Evolutionary conservation across 331 rosid species (phyloP), one percentile per base, ranked within the genome.

Genomic region (Cydonia oblonga): DNA sequence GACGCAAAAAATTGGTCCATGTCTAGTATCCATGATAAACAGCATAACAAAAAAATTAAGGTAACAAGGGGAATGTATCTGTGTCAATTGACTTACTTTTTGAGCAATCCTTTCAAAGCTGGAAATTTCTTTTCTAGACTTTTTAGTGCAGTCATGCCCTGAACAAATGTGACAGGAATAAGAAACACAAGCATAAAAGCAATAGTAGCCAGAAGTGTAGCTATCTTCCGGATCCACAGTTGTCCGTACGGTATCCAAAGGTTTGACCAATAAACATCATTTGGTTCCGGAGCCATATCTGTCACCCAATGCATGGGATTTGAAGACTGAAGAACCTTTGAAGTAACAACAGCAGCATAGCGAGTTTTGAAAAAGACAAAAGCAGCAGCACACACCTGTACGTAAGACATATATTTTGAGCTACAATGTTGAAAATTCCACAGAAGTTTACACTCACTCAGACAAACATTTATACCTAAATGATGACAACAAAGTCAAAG

Each of bases 281-380:
- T 73, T 49, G 99, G 99, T 33, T 88, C 97, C 5, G 99, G 99
- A 76, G 99, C 99, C 75, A 65, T 65, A 69, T 85, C 84, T 67
- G 97, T 89, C 73, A 89, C 97, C 97, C 96, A 95, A 73, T 70
- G 68, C 99, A 95, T 88, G 51, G 99, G 99, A 90, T 95, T 90
- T 79, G 97, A 67, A 38, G 97, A 83, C 75, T 91, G 99, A 86
- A 91, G 96, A 88, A 79, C 81, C 78, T 67, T 80, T 23, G 96
- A 81, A 76, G 88, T 87, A 70, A 85, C 72, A 73, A 72, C 69
- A 49, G 99, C 96, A 78, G 89, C 96, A 78, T 84, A 87, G 30
- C 99, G 93, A 79, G 83, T 91, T 85, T 87, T 95, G 88, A 95
- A 95, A 84, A 91, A 95, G 72, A 95, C 97, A 54, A 95, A 91